Evolutionary conservation across 1,284 basidiomycete species (phyloP).

Genomic region (Trametes sp.): DNA sequence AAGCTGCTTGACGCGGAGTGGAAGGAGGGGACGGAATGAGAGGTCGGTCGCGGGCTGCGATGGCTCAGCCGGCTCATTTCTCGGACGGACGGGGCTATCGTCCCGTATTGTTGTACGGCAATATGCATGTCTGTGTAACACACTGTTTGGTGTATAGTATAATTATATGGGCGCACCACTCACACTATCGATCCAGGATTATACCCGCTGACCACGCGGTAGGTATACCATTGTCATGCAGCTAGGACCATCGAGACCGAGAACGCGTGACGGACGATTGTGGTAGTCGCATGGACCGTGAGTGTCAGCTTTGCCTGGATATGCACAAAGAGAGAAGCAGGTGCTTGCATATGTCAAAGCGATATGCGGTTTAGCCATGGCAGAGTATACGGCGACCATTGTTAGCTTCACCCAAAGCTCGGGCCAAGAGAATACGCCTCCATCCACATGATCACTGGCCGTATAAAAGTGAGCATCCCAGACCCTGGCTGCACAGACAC

Average conservation of each 20-base stretch:
- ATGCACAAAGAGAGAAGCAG: not conserved
- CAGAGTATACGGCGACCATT: not conserved
- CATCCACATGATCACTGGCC: not conserved
- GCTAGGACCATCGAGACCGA: too few species aligned
- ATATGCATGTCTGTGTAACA: too few species aligned
- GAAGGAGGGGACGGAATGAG: slow-evolving; percentile 46
- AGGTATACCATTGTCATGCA: too few species aligned
- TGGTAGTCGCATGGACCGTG: not conserved
- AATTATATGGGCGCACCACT: not conserved
- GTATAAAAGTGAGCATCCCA: not conserved
- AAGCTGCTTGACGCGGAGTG: slow-evolving; percentile 73
- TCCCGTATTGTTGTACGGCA: too few species aligned
- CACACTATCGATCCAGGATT: not conserved
- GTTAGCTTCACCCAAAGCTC: not conserved
- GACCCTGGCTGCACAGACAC: not conserved
- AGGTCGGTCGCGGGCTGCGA: not conserved
- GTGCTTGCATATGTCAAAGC: not conserved
- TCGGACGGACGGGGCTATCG: too few species aligned
- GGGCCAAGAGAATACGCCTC: not conserved
- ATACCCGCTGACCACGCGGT: too few species aligned
- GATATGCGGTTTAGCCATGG: not conserved
- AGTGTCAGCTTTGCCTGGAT: not conserved
- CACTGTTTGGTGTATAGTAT: too few species aligned
- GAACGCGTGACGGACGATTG: not conserved
- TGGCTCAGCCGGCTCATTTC: too few species aligned